These are phyloP conservation scores for Mallotus nudiflorus DNA, from an alignment of 345 rosid species.

Conservation along the genomic window DNA sequence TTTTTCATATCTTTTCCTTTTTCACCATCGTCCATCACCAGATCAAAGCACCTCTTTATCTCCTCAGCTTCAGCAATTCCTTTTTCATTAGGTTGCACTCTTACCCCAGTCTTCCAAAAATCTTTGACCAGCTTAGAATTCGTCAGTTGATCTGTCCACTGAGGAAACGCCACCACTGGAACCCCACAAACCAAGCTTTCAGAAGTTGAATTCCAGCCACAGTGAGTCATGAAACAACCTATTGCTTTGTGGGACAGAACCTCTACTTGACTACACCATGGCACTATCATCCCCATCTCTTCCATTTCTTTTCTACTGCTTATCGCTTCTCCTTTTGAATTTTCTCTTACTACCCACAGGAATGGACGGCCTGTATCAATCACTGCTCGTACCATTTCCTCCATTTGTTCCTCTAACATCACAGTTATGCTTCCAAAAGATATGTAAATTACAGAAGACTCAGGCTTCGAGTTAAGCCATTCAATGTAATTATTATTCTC, in stretches of 20 bases:
- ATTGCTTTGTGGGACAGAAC: conserved; percentile 56
- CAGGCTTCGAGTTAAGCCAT: conserved; percentile 46
- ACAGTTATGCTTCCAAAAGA: conserved; percentile 55
- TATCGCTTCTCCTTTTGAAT: conserved; percentile 31
- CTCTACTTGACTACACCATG: conserved; percentile 71
- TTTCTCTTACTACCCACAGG: conserved; percentile 52
- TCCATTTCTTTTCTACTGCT: conserved; percentile 47
- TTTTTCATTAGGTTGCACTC: conserved; percentile 40
- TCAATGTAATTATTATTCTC: conserved; percentile 32
- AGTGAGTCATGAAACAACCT: conserved; percentile 66
- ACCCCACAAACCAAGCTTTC: conserved; percentile 56
- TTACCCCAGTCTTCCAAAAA: conserved; percentile 56
- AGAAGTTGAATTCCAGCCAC: conserved; percentile 79
- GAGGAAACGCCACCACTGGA: conserved; percentile 70
- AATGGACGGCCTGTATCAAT: conserved; percentile 36
- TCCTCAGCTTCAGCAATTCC: conserved; percentile 52
- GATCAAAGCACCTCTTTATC: conserved; percentile 58
- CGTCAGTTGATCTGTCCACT: conserved; percentile 56
- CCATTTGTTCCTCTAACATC: conserved; percentile 46
- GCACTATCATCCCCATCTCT: conserved; percentile 50
- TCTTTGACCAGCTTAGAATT: conserved; percentile 59
- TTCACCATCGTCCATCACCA: conserved; percentile 49
- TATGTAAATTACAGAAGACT: conserved; percentile 41
- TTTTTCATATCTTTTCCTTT: conserved; percentile 36
- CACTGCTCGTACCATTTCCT: conserved; percentile 45